Evolutionary conservation across 2,329 filamentous ascomycete species (phyloP).

Genomic region (Xylariaceae sp.): DNA sequence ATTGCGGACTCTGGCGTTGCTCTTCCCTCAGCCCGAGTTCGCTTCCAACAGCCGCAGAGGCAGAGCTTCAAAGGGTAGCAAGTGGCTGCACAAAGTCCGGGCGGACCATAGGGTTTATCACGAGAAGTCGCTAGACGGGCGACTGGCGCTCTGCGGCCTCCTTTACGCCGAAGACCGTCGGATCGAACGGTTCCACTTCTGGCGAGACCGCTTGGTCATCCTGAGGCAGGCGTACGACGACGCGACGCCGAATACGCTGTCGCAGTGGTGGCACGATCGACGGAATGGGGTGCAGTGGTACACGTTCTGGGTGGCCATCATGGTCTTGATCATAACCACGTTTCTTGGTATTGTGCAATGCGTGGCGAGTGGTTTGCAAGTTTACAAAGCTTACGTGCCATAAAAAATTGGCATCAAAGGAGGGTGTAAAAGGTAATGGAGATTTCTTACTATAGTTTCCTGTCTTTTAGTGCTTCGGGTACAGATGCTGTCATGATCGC

Average conservation of each 20-base stretch:
- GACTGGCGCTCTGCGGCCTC: slow-evolving; percentile 26
- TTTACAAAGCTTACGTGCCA: slow-evolving; percentile 26
- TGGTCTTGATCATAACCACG: slow-evolving; percentile 36
- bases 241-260: slow-evolving; percentile 32
- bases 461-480: too few relatives aligned
- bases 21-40: slow-evolving; percentile 26
- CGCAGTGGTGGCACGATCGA: slow-evolving; percentile 43
- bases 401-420: too few relatives aligned
- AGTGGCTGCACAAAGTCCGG: neutral
- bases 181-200: slow-evolving; percentile 36
- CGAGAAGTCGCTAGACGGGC: slow-evolving; percentile 24
- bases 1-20: slow-evolving; percentile 33
- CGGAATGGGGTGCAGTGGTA: slow-evolving; percentile 44
- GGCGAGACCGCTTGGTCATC: slow-evolving; percentile 42
- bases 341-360: slow-evolving; percentile 42
- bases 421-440: too few relatives aligned
- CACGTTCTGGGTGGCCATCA: slow-evolving; percentile 45
- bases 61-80: slow-evolving; percentile 26
- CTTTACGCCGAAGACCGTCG: slow-evolving; percentile 33
- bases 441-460: too few relatives aligned
- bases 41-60: too few relatives aligned
- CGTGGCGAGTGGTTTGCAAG: slow-evolving; percentile 41
- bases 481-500: too few relatives aligned
- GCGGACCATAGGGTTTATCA: slow-evolving; percentile 5
- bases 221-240: slow-evolving; percentile 43